phyloP scores from a whole-genome alignment of 2,329 filamentous ascomycete genomes.

The Colletotrichum godetiae region DNA sequence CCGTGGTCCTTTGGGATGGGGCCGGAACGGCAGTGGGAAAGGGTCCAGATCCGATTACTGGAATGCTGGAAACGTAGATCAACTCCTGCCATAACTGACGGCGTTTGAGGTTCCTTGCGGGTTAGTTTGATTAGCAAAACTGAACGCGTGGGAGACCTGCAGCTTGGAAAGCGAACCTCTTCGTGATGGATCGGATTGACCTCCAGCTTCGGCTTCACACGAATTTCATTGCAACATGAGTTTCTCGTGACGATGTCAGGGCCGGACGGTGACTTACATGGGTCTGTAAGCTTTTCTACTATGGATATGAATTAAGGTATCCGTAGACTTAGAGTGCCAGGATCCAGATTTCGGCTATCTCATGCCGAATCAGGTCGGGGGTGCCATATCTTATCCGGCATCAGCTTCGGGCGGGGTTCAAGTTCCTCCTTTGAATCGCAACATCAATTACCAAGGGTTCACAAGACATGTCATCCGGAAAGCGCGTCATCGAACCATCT shows the following conservation, averaged over 20 bases:
- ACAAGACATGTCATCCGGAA: background rate
- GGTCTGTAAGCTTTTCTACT: background rate
- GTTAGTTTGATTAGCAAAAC: background rate
- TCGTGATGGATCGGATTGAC: background rate
- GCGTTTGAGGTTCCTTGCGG: background rate
- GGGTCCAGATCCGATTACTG: background rate
- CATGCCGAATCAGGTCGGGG: background rate
- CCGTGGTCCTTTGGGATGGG: background rate
- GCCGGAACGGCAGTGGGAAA: background rate
- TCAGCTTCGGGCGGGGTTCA: conserved; percentile 10
- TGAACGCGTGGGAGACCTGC: background rate
- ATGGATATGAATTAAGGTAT: background rate
- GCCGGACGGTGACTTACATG: background rate
- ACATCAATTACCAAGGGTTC: background rate
- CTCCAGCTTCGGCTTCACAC: background rate
- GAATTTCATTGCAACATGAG: background rate
- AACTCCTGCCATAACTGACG: background rate
- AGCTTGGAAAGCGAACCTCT: background rate
- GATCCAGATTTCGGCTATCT: background rate
- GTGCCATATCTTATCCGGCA: background rate
- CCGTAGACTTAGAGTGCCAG: background rate
- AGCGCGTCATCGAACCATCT: background rate
- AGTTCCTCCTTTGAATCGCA: background rate
- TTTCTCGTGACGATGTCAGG: background rate
- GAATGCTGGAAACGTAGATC: background rate